A percentile compares a stretch with the other conserved stretches of the same genome.
These are phyloP conservation scores for Balakata baccata DNA, from an alignment of 345 rosid species.

Conservation along the genomic window DNA sequence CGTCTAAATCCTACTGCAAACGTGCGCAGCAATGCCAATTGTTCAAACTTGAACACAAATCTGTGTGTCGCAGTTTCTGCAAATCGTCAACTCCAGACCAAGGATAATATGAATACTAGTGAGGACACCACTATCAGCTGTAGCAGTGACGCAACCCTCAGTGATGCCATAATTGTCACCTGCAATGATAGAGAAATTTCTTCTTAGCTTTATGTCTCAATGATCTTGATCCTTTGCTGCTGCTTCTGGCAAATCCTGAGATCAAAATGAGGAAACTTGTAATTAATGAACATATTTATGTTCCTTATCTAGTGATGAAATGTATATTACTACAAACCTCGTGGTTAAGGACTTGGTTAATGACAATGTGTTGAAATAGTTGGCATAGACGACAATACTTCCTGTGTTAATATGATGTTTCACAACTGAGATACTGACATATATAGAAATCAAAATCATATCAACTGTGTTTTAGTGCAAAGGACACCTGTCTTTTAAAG, in stretches of 20 bases:
- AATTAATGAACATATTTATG: not conserved
- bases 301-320: not conserved
- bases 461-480: not conserved
- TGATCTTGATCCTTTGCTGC: not conserved
- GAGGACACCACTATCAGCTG: constrained; percentile 43
- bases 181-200: constrained; percentile 28
- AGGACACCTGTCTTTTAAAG: not conserved
- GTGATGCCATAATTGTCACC: constrained; percentile 36
- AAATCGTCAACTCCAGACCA: constrained; percentile 15
- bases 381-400: not conserved
- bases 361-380: not conserved
- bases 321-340: not conserved
- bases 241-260: not conserved
- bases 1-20: not conserved
- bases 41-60: constrained; percentile 17
- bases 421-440: not conserved
- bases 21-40: constrained; percentile 7
- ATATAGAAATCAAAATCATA: not conserved
- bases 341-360: not conserved
- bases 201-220: constrained; percentile 24
- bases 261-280: not conserved
- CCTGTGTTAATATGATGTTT: not conserved
- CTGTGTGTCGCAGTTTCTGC: constrained; percentile 37
- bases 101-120: constrained; percentile 30
- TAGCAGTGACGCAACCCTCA: constrained; percentile 49